Conservation (phyloP, 805 yeast genomes). For the Barnettozyma sp. region DNA sequence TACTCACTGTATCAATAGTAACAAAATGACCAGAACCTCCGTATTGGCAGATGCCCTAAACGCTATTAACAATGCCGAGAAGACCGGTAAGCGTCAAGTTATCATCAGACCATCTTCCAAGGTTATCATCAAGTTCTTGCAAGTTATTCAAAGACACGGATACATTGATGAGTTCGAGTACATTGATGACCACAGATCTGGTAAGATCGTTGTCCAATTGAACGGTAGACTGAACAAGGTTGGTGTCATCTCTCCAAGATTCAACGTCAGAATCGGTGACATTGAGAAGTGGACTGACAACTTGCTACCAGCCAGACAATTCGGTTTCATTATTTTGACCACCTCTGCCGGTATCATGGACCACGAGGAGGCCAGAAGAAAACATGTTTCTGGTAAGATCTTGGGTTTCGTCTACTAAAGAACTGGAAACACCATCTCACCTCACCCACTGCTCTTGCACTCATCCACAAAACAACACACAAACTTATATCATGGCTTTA, state of each 20-base stretch:
- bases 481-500: too few relatives aligned
- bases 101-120: slow-evolving; percentile 96
- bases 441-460: too few relatives aligned
- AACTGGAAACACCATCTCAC: too few relatives aligned
- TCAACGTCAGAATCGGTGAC: slow-evolving; percentile 91
- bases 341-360: slow-evolving; percentile 99
- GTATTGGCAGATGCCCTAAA: slow-evolving; percentile 98
- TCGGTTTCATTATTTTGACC: slow-evolving; percentile 95
- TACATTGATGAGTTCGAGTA: slow-evolving; percentile 98
- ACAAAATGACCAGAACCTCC: slow-evolving; percentile 91
- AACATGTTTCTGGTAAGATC: slow-evolving; percentile 98
- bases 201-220: slow-evolving; percentile 92
- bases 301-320: slow-evolving; percentile 98
- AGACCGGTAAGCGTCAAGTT: slow-evolving; percentile 98
- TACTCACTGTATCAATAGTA: background rate
- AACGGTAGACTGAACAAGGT: slow-evolving; percentile 98
- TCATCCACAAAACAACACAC: too few relatives aligned
- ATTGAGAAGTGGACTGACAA: slow-evolving; percentile 98
- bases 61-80: slow-evolving; percentile 98
- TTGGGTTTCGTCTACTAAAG: slow-evolving; percentile 94
- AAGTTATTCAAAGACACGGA: slow-evolving; percentile 97
- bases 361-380: slow-evolving; percentile 99
- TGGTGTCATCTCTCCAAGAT: slow-evolving; percentile 98
- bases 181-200: slow-evolving; percentile 98
- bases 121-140: slow-evolving; percentile 94